Conservation (phyloP, 345 rosid genomes). For the Aethionema arabicum region DNA sequence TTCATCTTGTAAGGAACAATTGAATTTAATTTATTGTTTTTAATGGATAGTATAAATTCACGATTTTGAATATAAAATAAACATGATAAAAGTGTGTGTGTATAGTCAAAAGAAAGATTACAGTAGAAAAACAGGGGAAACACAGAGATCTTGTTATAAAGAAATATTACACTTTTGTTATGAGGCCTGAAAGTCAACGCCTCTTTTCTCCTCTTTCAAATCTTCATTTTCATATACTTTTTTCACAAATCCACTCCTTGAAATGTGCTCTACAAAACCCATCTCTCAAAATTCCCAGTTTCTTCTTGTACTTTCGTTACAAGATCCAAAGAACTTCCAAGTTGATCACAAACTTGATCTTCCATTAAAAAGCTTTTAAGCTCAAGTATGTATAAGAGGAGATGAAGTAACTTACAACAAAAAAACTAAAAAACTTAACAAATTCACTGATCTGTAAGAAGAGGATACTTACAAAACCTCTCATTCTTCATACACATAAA, state of each 20-base stretch:
- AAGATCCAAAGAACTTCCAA: constrained; percentile 13
- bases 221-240: neutral
- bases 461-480: constrained; percentile 60
- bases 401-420: constrained; percentile 14
- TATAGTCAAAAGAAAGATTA: constrained; percentile 16
- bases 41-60: constrained; percentile 24
- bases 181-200: constrained; percentile 21
- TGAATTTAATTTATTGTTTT: constrained; percentile 18
- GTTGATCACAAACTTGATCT: neutral
- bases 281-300: neutral
- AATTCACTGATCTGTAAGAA: constrained; percentile 45
- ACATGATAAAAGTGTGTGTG: constrained; percentile 1
- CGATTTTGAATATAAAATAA: constrained; percentile 3
- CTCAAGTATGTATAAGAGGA: neutral
- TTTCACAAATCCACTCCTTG: constrained; percentile 2
- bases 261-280: constrained; percentile 3
- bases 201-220: constrained; percentile 1
- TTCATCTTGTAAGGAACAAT: no score
- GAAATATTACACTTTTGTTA: neutral
- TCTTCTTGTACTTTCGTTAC: constrained; percentile 1
- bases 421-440: neutral
- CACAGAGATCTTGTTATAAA: constrained; percentile 3
- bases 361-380: neutral
- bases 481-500: constrained; percentile 71
- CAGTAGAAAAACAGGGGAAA: constrained; percentile 2